Conservation (phyloP, 129 eudicot genomes). For the Erigeron canadensis region DNA sequence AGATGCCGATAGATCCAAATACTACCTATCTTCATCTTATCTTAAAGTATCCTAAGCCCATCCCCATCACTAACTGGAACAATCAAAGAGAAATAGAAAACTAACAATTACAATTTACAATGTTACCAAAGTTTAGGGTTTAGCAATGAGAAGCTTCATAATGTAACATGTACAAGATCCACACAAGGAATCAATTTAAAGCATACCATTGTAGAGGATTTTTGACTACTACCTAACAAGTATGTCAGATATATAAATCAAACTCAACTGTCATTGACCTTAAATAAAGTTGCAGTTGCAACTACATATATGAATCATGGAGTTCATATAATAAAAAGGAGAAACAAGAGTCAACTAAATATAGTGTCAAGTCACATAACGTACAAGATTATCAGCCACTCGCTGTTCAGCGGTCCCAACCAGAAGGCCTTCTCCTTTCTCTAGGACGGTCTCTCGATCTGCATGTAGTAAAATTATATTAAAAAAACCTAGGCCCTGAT, state of each 20-base stretch:
- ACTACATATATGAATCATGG: constrained; percentile 24
- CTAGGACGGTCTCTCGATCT: constrained; percentile 67
- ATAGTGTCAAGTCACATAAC: constrained; percentile 31
- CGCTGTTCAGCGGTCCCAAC: constrained; percentile 76
- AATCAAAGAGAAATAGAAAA: background rate
- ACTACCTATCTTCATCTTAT: background rate
- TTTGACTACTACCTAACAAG: background rate
- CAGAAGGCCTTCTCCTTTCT: constrained; percentile 88
- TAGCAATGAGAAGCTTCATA: background rate
- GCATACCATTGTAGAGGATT: background rate
- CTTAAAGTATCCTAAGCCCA: background rate
- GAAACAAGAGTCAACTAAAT: constrained; percentile 1
- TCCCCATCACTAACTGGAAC: too few relatives aligned
- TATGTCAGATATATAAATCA: background rate
- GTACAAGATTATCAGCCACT: constrained; percentile 24
- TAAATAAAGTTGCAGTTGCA: constrained; percentile 18
- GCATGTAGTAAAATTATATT: constrained; percentile 23
- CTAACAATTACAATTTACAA: background rate
- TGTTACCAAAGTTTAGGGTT: background rate
- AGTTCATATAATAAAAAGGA: constrained; percentile 18
- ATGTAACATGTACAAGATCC: background rate
- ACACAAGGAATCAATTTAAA: background rate
- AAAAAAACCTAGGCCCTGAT: constrained; percentile 3
- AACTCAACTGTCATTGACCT: constrained; percentile 5
- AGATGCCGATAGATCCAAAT: background rate